phyloP scores from a whole-genome alignment of 768 basidiomycete species.

The Russula earlei region DNA sequence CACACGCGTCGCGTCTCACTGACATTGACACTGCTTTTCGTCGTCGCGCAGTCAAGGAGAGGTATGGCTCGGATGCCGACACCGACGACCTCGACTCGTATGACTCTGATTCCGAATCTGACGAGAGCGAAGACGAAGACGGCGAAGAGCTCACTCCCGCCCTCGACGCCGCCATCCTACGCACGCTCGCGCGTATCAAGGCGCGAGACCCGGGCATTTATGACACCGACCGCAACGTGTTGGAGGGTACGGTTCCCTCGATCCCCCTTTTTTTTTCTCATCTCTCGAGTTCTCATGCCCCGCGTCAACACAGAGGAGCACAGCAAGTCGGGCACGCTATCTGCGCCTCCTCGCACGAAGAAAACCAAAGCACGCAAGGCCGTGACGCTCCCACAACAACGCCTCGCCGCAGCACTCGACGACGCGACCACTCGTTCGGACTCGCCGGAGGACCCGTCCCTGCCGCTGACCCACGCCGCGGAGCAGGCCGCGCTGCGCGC shows the following conservation, averaged over 20 bases:
- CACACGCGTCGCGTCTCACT: not conserved
- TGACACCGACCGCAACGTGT: constrained; percentile 55
- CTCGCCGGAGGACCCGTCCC: constrained; percentile 32
- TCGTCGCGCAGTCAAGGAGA: constrained; percentile 63
- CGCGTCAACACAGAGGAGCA: constrained; percentile 59
- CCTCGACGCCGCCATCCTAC: constrained; percentile 87
- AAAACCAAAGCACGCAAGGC: constrained; percentile 64
- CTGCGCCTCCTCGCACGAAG: constrained; percentile 23
- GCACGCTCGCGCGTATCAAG: constrained; percentile 80
- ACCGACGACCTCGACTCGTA: constrained; percentile 33
- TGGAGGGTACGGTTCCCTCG: constrained; percentile 50
- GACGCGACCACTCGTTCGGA: constrained; percentile 51
- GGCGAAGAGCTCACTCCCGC: constrained; percentile 91
- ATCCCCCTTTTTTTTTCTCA: too few species aligned
- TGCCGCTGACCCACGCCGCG: constrained; percentile 57
- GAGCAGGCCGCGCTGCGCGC: constrained; percentile 66
- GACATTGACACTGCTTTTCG: not conserved
- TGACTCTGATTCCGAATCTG: constrained; percentile 58
- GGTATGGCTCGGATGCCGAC: constrained; percentile 72
- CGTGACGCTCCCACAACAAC: constrained; percentile 64
- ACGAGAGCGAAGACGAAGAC: constrained; percentile 86
- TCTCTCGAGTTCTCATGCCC: not conserved
- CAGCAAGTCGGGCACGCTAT: constrained; percentile 33
- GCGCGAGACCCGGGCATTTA: constrained; percentile 83
- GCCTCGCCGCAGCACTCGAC: constrained; percentile 51